Evolutionary conservation across 169 alveolate genomes (phyloP), one percentile per base, ranked within the genome.

Genomic region (Plasmodium knowlesi): DNA sequence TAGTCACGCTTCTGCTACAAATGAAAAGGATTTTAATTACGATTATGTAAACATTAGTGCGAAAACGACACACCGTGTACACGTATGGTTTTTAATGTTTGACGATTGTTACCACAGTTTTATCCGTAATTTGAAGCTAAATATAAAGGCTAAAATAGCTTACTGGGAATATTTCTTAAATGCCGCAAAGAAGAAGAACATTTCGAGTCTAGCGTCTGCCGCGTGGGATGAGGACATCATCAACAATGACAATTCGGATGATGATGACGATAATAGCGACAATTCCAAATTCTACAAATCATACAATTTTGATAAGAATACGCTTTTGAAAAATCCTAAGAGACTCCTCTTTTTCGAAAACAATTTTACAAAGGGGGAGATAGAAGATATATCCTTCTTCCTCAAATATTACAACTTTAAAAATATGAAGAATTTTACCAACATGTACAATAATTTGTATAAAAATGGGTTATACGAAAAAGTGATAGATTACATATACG

Each of bases 51-150:
- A 86, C 30, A 86, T 86, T 30, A 46, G 67, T 54, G 93, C 93
- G 30, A 86, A 86, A 74, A 86, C 93, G 28, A 86, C 93, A 76
- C 93, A 86, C 39, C 86, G 93, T 50, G 93, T 86, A 32, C 93
- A 86, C 16, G 93, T 86, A 32, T 86, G 93, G 93, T 86, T 86
- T 43, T 76, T 86, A 73, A 73, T 86, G 86, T 86, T 74, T 86
- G 93, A 86, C 41, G 93, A 86, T 53, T 86, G 93, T 30, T 86
- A 86, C 70, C 82, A 86, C 70, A 86, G 32, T 54, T 74, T 86
- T 78, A 54, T 86, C 39, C 84, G 79, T 37, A 86, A 86, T 76
- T 73, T 86, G 85, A 86, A 86, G 61, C 70, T 86, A 86, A 86
- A 54, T n/a, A 86, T 86, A 86, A 86, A 76, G 72, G 46, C 93